Evolutionary conservation across 441 rosid species (phyloP), one percentile per base, ranked within the genome.

Genomic region (Macaranga tanarius): DNA sequence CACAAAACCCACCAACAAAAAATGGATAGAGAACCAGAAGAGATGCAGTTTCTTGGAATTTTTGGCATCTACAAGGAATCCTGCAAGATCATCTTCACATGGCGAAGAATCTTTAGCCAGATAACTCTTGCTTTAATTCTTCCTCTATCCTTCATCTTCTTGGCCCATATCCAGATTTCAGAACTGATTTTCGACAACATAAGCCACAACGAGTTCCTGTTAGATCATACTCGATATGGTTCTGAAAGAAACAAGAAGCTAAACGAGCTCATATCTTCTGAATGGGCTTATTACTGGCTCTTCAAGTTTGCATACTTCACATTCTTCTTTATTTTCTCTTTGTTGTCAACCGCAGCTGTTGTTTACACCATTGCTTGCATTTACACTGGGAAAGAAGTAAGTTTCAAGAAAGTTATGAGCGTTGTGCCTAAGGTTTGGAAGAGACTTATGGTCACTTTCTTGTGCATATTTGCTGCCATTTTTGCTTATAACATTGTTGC

Each of bases 11-110:
- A 73, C 59, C 31, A 50, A 15, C 70, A 76, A 61, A 10, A 10
- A 55, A 89, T 87, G 91, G 87, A 89, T 31, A 73, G 77, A 65
- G 86, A 86, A 44, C 93, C 84, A 69, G 93, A 89, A 79, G 89
- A 87, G 80, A 79, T 87, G 84, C 89, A 89, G 56, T 87, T 84
- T 71, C 82, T 89, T 0, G 87, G 89, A 51, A 8, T 87, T 45
- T 64, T 75, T 10, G 89, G 77, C 72, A 80, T 86, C 63, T 83
- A 28, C 83, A 64, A 1, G 3, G 93, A 87, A 74, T 77, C 93
- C 62, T 78, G 3, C 85, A 89, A 85, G 64, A 68, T 83, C 72
- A 79, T 89, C 73, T 52, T 73, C 38, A 38, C 84, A 48, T 79
- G 79, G 84, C 65, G 89, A 67, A 83, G 83, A 45, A 81, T 89